Base-by-base conservation (phyloP, 345 rosid genomes). In the Syzygium aqueum region DNA sequence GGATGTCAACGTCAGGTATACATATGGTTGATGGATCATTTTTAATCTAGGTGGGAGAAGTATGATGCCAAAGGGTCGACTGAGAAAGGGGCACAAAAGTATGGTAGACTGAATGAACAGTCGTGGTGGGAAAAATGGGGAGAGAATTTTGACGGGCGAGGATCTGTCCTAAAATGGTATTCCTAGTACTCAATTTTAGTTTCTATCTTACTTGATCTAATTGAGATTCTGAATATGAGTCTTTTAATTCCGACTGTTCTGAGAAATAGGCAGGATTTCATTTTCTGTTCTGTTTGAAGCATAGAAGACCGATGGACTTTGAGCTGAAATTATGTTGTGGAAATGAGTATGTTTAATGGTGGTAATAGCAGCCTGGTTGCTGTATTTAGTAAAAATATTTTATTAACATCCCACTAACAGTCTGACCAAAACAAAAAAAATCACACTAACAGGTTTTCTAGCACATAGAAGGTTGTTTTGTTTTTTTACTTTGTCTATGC, bases 41-140 rank as follows among this genome's bases (percentile, higher is more conserved):
- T 88, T 86, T 80, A 73, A 37, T 89, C 78, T 89, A 97, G 99
- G 99, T 97, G 99, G 99, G 99, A 97, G 91, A 97, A 97, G 89
- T 97, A 97, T 57, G 99, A 97, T 91, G 99, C 98, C 54, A 97
- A 96, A 93, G 99, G 99, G 67, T 93, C 97, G 98, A 96, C 99
- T 40, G 99, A 97, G 93, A 97, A 97, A 91, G 99, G 99, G 53
- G 99, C 99, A 19, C 97, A 97, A 88, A 97, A 97, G 92, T 95
- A 96, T 86, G 99, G 99, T 87, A 93, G 96, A 90, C 91, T 96
- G 87, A 97, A 97, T 89, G 99, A 96, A 91, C 98, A 97, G 87
- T 97, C 99, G 43, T 97, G 99, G 99, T 97, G 99, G 99, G 99
- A 97, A 91, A 97, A 97, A 89, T 97, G 99, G 99, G 99, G 99